phyloP scores from a whole-genome alignment of 164 flowering plant species.

The Berberis vulgaris region DNA sequence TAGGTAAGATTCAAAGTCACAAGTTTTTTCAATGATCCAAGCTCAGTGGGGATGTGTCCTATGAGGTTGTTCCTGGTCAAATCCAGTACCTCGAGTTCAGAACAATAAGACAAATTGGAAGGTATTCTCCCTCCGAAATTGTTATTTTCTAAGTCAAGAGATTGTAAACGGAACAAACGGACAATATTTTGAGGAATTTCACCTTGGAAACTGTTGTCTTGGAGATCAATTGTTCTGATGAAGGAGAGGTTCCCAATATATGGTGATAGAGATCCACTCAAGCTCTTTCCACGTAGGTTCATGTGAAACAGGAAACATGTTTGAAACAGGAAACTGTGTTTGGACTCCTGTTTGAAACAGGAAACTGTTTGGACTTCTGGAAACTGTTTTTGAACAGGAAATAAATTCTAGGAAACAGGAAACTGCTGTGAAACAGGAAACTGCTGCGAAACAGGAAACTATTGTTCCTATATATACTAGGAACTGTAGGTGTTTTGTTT shows the following conservation, averaged over 20 bases:
- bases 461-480: no score
- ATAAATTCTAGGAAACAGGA: no score
- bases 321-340: no score
- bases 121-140: neutral
- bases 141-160: neutral
- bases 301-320: no score
- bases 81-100: neutral
- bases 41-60: neutral
- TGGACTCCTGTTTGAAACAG: no score
- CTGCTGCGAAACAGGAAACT: no score
- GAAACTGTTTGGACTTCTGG: no score
- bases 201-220: conserved; percentile 14
- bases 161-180: conserved; percentile 4
- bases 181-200: conserved; percentile 22
- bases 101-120: neutral
- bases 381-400: no score
- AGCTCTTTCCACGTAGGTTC: neutral
- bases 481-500: no score
- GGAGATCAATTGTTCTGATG: conserved; percentile 9
- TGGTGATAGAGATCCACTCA: conserved; percentile 17
- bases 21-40: conserved; percentile 1
- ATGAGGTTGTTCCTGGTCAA: neutral
- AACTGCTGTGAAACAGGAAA: no score
- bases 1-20: neutral
- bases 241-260: conserved; percentile 20